Conservation (phyloP, 1,284 basidiomycete genomes). For the Austroboletus novae-zelandiae region DNA sequence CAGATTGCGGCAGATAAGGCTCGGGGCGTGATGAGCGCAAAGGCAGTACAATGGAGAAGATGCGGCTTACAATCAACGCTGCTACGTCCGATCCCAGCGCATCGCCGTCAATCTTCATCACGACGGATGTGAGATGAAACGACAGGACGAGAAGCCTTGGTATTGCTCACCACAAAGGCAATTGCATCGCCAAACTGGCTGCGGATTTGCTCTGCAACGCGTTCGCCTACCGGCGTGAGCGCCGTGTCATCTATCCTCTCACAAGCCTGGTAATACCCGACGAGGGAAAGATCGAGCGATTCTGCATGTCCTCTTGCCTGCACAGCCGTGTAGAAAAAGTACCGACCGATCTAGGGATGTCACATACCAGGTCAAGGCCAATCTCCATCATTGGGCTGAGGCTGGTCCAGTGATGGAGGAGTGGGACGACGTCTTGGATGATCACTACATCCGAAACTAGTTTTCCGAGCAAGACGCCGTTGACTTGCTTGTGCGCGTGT, state of each 20-base stretch:
- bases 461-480: constrained; percentile 64
- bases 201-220: constrained; percentile 51
- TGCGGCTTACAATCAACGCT: constrained; percentile 53
- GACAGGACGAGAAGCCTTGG: constrained; percentile 1
- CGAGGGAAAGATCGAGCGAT: constrained; percentile 45
- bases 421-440: constrained; percentile 65
- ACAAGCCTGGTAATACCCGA: constrained; percentile 74
- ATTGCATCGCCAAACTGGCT: constrained; percentile 53
- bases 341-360: background rate
- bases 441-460: constrained; percentile 36
- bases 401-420: constrained; percentile 77
- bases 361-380: constrained; percentile 66
- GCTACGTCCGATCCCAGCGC: constrained; percentile 47
- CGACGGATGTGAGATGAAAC: constrained; percentile 2
- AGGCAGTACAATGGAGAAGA: background rate
- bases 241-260: constrained; percentile 56
- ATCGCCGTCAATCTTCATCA: constrained; percentile 53
- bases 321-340: constrained; percentile 1
- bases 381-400: constrained; percentile 80
- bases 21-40: constrained; percentile 22
- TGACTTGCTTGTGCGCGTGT: constrained; percentile 66
- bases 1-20: constrained; percentile 47
- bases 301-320: constrained; percentile 59
- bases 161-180: constrained; percentile 55
- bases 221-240: constrained; percentile 63